Percentiles rank a stretch among this genome's conserved stretches.
These are phyloP conservation scores for Apostasia shenzhenica DNA, from an alignment of 106 monocot species.

Conservation along the genomic window DNA sequence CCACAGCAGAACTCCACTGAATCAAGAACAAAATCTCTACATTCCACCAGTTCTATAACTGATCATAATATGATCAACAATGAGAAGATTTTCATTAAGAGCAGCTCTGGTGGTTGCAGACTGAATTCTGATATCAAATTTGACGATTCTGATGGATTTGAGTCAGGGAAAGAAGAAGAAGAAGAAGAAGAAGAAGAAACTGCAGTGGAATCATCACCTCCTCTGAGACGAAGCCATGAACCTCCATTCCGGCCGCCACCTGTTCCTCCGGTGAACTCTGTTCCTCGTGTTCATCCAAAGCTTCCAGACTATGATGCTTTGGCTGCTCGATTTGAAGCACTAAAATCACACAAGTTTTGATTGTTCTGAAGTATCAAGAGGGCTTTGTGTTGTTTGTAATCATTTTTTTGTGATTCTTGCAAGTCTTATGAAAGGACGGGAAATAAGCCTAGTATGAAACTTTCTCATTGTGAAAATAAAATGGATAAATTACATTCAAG, in stretches of 20 bases:
- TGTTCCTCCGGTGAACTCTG: constrained; percentile 8
- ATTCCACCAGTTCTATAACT: constrained; percentile 5
- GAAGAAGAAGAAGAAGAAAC: not conserved
- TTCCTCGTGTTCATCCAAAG: constrained; percentile 74
- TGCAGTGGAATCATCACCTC: not conserved
- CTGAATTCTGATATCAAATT: constrained; percentile 50
- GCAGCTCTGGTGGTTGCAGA: constrained; percentile 10
- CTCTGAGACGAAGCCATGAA: not conserved
- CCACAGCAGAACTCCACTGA: constrained; percentile 31
- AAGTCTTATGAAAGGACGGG: too few relatives aligned
- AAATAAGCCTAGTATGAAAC: too few relatives aligned
- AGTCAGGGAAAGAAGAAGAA: constrained; percentile 45
- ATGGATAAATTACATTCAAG: too few relatives aligned
- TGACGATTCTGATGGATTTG: constrained; percentile 81
- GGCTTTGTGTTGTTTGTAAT: too few relatives aligned
- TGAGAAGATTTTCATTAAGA: constrained; percentile 28
- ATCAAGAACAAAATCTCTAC: constrained; percentile 11
- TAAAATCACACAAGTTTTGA: constrained; percentile 31
- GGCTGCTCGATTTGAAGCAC: constrained; percentile 72
- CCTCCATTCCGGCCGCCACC: constrained; percentile 33
- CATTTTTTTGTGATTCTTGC: too few relatives aligned
- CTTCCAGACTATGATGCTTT: constrained; percentile 80
- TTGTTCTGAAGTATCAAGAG: not conserved
- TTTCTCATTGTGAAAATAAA: too few relatives aligned
- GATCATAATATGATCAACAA: constrained; percentile 9